Evolutionary conservation across 345 rosid genomes (phyloP).

Genomic region (Garcia nutans): DNA sequence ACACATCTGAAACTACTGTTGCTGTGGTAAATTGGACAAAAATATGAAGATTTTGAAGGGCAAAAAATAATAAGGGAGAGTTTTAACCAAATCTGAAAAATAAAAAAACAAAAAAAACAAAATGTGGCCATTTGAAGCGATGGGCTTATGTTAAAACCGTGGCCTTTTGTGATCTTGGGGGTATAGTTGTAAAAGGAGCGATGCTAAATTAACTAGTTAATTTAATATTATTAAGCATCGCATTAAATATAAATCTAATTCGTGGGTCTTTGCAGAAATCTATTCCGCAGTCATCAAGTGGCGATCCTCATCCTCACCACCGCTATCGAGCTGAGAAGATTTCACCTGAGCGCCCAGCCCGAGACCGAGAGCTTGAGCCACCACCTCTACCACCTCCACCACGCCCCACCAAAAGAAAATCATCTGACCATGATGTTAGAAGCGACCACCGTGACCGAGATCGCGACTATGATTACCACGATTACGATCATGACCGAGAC

Average conservation of each 20-base stretch:
- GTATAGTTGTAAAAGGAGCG: too few relatives aligned
- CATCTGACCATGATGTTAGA: constrained; percentile 34
- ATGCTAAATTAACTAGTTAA: too few relatives aligned
- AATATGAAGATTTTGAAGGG: too few relatives aligned
- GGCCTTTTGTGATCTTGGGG: too few relatives aligned
- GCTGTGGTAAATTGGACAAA: too few relatives aligned
- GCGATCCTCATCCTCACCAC: constrained; percentile 33
- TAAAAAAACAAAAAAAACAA: too few relatives aligned
- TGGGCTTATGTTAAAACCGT: too few relatives aligned
- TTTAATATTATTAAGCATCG: too few relatives aligned
- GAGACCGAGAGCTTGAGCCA: constrained; percentile 42
- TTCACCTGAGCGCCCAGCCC: constrained; percentile 45
- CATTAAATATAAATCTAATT: background rate
- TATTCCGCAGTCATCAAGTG: constrained; percentile 36
- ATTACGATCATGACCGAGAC: constrained; percentile 35
- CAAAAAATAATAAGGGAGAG: too few relatives aligned
- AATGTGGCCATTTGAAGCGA: too few relatives aligned
- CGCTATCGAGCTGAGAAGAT: constrained; percentile 51
- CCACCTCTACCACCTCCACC: constrained; percentile 25
- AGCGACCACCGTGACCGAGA: constrained; percentile 35
- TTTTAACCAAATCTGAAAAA: too few relatives aligned
- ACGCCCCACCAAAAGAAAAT: constrained; percentile 60
- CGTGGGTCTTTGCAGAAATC: constrained; percentile 29
- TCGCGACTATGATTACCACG: constrained; percentile 36
- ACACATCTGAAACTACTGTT: too few relatives aligned